Base-by-base conservation (phyloP, 1,284 basidiomycete genomes). In the Marasmius sp. region DNA sequence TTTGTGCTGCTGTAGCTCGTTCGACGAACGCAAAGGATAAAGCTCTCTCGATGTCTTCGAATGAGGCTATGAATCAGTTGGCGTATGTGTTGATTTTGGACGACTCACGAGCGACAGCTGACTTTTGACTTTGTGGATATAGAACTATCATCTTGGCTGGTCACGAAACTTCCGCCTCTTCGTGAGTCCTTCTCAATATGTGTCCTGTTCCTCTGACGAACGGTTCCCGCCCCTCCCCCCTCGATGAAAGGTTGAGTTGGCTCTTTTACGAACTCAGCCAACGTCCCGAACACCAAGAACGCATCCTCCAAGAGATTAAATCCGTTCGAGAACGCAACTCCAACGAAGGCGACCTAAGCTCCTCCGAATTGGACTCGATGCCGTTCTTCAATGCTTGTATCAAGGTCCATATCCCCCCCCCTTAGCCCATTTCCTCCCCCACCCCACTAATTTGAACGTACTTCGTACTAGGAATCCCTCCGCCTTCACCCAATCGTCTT, bases 271-370 rank as follows among this genome's bases (percentile, higher is more conserved):
- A 75, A 56, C 67, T 75, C 9, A 64, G 69, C 7, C 61, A 56
- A 56, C 66, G 70, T 51, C 72, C 72, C 0, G 68, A 70, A 39
- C 68, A 71, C 41, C 74, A 76, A 59, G 61, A 64, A 34, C 45
- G 57, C 36, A 55, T 72, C 39, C 69, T 72, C n/a, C 63, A 68
- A 16, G 75, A 77, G 54, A 70, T 78, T 20, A 59, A 51, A 22
- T 59, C 59, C 6, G 59, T 67, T 36, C 68, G 70, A 18, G 60
- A 59, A 3, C 63, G 64, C 8, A 63, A 67, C 33, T 67, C 73
- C 53, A 68, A 63, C 33, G 64, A 70, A 1, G 66, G 68, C 12
- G 75, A 77, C 57, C 66, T 75, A 6, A 74, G 76, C 47, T 61
- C 60, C 27, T 57, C 8, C 7, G 56, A 61, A 3, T 61, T 58